Evolutionary conservation across 208 protist species (phyloP), one percentile per base, ranked within the genome.

Genomic region (Leishmania turanica): DNA sequence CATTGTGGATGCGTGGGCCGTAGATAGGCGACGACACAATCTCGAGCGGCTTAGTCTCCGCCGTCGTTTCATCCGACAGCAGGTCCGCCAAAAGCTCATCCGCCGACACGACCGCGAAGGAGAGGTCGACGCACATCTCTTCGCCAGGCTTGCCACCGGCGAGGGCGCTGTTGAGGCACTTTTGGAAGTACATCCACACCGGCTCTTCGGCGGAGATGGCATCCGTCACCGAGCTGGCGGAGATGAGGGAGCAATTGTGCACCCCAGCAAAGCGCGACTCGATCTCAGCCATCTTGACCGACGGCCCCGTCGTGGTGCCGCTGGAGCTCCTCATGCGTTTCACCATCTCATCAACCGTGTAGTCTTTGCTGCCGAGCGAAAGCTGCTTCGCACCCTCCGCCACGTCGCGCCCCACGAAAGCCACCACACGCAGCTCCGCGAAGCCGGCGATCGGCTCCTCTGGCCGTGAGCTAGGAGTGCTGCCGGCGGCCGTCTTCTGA

Each of bases 331-430:
- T 47, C 27, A n/a, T 62, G 40, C 77, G 83, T 53, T 62, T 70
- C 56, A 94, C 80, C 69, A 92, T 81, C 81, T 94, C 91, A 66
- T 92, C 89, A 78, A 92, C 69, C 2, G 77, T 76, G 72, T 87
- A 91, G 64, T 92, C 87, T 58, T 87, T 83, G 34, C 77, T 80
- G 51, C 82, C 85, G 5, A 89, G 74, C 15, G 64, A 65, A 3
- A 91, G 64, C 78, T 81, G 73, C 49, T 85, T 83, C 71, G 80
- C 78, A 3, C 77, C 86, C 2, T 58, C 75, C 19, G 69, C 72
- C 3, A 84, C 78, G 6, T 77, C 72, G 34, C 81, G 85, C 40
- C 17, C 64, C 4, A 91, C 85, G 42, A 89, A 89, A 15, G 69
- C 88, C 49, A 91, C 83, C 37, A 91, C 82, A 45, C 81, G 81